Conservation (phyloP, 2,329 filamentous ascomycete genomes). For the Xenoacremonium recifei region DNA sequence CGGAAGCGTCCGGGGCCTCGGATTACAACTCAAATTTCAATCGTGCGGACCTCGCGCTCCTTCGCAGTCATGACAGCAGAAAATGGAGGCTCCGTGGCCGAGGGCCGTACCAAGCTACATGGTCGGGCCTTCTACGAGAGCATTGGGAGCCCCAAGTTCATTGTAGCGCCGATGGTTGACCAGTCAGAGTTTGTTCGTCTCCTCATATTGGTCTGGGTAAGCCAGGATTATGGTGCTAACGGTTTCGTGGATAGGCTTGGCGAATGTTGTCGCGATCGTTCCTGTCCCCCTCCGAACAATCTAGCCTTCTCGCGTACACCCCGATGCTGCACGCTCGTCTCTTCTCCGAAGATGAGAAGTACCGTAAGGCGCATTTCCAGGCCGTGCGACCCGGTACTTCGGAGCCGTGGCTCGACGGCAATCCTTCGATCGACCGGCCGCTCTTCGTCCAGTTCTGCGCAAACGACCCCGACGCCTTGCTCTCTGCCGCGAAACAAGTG, state of each 20-base stretch:
- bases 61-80: slow-evolving; percentile 32
- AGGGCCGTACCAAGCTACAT: slow-evolving; percentile 58
- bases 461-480: slow-evolving; percentile 77
- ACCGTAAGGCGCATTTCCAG: slow-evolving; percentile 80
- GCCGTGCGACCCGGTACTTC: slow-evolving; percentile 44
- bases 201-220: too few species aligned
- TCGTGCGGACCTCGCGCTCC: slow-evolving; percentile 10
- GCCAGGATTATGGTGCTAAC: slow-evolving; percentile 3
- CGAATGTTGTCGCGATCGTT: slow-evolving; percentile 94
- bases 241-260: slow-evolving; percentile 68
- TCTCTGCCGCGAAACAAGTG: slow-evolving; percentile 74
- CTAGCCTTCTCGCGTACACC: slow-evolving; percentile 78
- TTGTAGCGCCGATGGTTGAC: slow-evolving; percentile 97
- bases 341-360: slow-evolving; percentile 73
- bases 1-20: slow-evolving; percentile 21
- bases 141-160: slow-evolving; percentile 84
- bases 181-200: slow-evolving; percentile 88
- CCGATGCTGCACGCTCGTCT: slow-evolving; percentile 96
- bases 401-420: slow-evolving; percentile 74
- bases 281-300: slow-evolving; percentile 63
- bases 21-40: slow-evolving; percentile 2
- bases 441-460: slow-evolving; percentile 97
- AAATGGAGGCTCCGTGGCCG: slow-evolving; percentile 15
- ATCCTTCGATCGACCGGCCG: slow-evolving; percentile 79
- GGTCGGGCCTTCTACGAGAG: slow-evolving; percentile 93